Conservation (phyloP, 768 basidiomycete species). For the Xanthoconium stramineum region DNA sequence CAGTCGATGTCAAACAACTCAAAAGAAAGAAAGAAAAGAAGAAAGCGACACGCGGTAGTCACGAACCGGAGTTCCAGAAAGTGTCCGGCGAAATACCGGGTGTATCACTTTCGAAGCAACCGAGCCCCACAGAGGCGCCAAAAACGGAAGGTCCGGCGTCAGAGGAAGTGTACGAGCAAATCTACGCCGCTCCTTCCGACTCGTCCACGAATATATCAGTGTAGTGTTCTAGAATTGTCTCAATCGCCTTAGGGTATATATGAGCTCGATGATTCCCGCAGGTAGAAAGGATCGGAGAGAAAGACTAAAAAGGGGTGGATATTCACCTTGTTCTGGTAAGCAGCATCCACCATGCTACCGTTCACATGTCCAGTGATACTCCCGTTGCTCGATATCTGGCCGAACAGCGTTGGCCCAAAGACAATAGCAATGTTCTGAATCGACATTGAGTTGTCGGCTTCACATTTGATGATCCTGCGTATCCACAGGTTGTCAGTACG, state of each 20-base stretch:
- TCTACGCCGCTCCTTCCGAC: constrained; percentile 42
- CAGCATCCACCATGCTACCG: constrained; percentile 64
- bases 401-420: constrained; percentile 96
- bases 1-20: constrained; percentile 7
- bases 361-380: constrained; percentile 45
- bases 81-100: not conserved
- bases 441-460: constrained; percentile 85
- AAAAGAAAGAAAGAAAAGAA: not conserved
- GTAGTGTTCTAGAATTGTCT: constrained; percentile 93
- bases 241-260: constrained; percentile 64
- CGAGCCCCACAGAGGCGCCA: not conserved
- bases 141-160: not conserved
- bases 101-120: not conserved
- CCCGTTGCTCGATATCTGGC: constrained; percentile 51
- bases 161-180: not conserved
- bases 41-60: not conserved
- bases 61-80: not conserved
- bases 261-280: constrained; percentile 4
- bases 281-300: not conserved
- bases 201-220: constrained; percentile 97
- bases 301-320: not conserved
- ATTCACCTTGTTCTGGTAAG: constrained; percentile 67
- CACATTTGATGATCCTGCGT: constrained; percentile 70
- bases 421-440: constrained; percentile 93
- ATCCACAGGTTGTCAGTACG: constrained; percentile 9